Conservation (phyloP, 2,329 filamentous ascomycete species). For the Pleoardoris graminearum region DNA sequence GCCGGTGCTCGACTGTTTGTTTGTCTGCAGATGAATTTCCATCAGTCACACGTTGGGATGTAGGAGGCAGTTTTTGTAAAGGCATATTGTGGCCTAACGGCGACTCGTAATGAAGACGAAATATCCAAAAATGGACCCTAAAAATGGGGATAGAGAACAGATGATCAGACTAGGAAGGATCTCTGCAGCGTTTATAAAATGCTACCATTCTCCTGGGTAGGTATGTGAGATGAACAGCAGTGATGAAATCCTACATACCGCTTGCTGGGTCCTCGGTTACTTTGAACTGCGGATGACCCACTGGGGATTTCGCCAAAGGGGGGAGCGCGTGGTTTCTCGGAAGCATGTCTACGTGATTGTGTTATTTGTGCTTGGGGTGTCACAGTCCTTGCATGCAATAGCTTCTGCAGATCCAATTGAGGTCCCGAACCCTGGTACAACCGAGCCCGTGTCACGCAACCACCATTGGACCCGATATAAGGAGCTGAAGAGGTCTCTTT, state of each 20-base stretch:
- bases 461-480: background rate
- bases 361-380: background rate
- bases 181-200: background rate
- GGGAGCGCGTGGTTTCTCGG: slow-evolving; percentile 4
- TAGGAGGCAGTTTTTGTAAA: slow-evolving; percentile 8
- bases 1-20: slow-evolving; percentile 21
- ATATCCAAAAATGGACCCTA: slow-evolving; percentile 2
- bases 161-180: background rate
- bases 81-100: slow-evolving; percentile 3
- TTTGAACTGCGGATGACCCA: slow-evolving; percentile 1
- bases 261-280: background rate
- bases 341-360: slow-evolving; percentile 7
- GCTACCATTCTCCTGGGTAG: background rate
- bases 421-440: background rate
- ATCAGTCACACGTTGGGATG: background rate
- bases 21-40: background rate
- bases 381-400: slow-evolving; percentile 13
- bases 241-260: slow-evolving; percentile 8
- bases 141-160: background rate
- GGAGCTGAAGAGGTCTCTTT: background rate
- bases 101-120: background rate
- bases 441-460: background rate
- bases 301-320: background rate
- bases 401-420: background rate
- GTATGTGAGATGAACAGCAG: background rate